Conservation (phyloP, 2,329 filamentous ascomycete genomes). For the Lizonia empirigonia region DNA sequence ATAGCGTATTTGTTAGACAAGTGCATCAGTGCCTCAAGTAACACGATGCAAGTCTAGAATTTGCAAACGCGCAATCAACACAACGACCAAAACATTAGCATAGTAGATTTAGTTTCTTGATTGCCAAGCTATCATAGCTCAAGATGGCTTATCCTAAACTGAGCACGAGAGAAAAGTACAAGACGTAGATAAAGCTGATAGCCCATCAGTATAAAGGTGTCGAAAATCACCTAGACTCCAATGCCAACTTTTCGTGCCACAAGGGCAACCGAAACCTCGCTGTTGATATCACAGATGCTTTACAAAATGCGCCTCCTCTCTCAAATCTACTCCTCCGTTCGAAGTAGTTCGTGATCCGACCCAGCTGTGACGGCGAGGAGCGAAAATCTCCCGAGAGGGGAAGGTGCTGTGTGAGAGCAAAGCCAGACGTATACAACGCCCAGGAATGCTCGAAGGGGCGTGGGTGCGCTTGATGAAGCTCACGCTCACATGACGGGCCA, state of each 20-base stretch:
- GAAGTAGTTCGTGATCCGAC: not conserved
- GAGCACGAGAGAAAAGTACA: conserved; percentile 14
- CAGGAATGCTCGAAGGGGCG: not conserved
- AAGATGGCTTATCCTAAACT: not conserved
- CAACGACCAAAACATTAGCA: not conserved
- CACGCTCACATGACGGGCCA: conserved; percentile 47
- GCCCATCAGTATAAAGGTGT: conserved; percentile 10
- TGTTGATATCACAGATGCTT: conserved; percentile 18
- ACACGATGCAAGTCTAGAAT: not conserved
- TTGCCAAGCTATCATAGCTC: not conserved
- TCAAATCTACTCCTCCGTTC: conserved; percentile 1
- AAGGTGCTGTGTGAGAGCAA: not conserved
- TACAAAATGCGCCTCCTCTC: conserved; percentile 10
- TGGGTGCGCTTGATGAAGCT: not conserved
- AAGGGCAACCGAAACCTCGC: conserved; percentile 6
- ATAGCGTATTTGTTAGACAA: not conserved
- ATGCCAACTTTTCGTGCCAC: conserved; percentile 11
- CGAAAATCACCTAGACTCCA: conserved; percentile 8
- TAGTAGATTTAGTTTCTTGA: not conserved
- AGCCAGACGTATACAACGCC: not conserved
- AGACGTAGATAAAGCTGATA: conserved; percentile 5
- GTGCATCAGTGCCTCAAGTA: not conserved
- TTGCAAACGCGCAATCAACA: not conserved
- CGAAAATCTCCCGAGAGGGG: not conserved
- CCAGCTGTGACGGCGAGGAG: not conserved